A percentile compares a stretch with the other conserved stretches of the same genome.
Evolutionary conservation across 345 rosid species (phyloP).

Genomic region (Nephelium lappaceum): DNA sequence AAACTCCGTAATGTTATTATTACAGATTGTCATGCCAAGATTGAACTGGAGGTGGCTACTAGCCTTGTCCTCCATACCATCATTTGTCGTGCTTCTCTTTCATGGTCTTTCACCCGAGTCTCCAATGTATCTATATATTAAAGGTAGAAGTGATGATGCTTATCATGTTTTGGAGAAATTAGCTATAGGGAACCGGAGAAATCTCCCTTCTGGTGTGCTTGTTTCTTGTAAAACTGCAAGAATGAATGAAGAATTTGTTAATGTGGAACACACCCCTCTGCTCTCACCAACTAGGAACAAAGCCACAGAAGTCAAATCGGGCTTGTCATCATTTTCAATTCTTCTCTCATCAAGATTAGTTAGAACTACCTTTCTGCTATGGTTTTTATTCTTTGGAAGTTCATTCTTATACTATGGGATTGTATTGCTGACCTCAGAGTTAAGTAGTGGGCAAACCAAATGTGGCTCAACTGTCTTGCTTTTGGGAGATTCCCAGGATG

Average conservation of each 20-base stretch:
- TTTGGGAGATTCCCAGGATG: conserved; percentile 16
- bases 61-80: conserved; percentile 56
- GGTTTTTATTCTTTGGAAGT: conserved; percentile 59
- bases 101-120: conserved; percentile 53
- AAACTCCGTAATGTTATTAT: not conserved
- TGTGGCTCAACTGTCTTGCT: conserved; percentile 27
- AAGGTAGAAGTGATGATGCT: conserved; percentile 48
- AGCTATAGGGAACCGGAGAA: conserved; percentile 38
- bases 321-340: conserved; percentile 30
- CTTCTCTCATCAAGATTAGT: conserved; percentile 51
- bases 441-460: conserved; percentile 36
- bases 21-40: conserved; percentile 57
- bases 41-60: conserved; percentile 77
- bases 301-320: conserved; percentile 31
- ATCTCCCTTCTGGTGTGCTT: conserved; percentile 57
- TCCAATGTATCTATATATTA: conserved; percentile 58
- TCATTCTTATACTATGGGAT: conserved; percentile 68
- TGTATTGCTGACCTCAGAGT: conserved; percentile 61
- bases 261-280: conserved; percentile 24
- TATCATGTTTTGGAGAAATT: conserved; percentile 45
- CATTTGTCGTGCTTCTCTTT: conserved; percentile 50
- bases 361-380: conserved; percentile 54
- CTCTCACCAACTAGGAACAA: conserved; percentile 13
- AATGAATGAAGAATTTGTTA: conserved; percentile 23
- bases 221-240: conserved; percentile 33